phyloP scores from a whole-genome alignment of 495 filamentous ascomycete species.

The Ramalina peruviana region DNA sequence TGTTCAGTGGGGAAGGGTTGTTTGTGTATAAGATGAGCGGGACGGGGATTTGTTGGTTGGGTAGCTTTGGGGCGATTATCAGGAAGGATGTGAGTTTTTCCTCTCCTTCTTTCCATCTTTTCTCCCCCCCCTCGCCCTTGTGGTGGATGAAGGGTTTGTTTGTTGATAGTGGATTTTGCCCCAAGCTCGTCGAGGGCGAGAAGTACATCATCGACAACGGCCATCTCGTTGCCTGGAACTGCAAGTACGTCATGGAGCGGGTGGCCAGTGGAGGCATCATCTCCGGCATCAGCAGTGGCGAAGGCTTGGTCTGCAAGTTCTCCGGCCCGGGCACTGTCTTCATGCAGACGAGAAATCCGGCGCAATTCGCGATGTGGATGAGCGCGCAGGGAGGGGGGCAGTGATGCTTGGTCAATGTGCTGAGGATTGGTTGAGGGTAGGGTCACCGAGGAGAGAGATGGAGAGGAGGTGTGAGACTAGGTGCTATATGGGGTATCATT shows the following conservation, averaged over 20 bases:
- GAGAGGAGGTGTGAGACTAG: too few relatives aligned
- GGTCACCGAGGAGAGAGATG: too few relatives aligned
- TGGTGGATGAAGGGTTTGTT: neutral
- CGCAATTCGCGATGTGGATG: slow-evolving; percentile 40
- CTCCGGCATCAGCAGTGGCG: slow-evolving; percentile 58
- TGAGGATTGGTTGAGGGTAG: too few relatives aligned
- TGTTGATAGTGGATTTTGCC: neutral
- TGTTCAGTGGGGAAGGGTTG: slow-evolving; percentile 86
- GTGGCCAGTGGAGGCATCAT: slow-evolving; percentile 82
- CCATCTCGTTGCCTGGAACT: slow-evolving; percentile 94
- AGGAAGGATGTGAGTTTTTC: slow-evolving; percentile 68
- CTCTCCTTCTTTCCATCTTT: neutral
- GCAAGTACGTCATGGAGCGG: slow-evolving; percentile 79
- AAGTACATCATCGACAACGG: slow-evolving; percentile 91
- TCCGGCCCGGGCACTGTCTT: slow-evolving; percentile 86
- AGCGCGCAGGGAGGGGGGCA: slow-evolving; percentile 17
- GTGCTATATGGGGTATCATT: too few relatives aligned
- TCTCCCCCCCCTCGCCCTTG: too few relatives aligned
- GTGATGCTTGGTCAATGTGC: neutral
- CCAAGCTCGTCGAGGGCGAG: slow-evolving; percentile 64
- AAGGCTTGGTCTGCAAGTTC: slow-evolving; percentile 90
- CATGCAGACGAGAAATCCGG: slow-evolving; percentile 80
- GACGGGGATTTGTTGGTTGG: slow-evolving; percentile 69
- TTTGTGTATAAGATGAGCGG: slow-evolving; percentile 83
- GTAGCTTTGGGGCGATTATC: slow-evolving; percentile 89